Conservation (phyloP, 208 protist genomes). For the Crithidia mellificae region DNA sequence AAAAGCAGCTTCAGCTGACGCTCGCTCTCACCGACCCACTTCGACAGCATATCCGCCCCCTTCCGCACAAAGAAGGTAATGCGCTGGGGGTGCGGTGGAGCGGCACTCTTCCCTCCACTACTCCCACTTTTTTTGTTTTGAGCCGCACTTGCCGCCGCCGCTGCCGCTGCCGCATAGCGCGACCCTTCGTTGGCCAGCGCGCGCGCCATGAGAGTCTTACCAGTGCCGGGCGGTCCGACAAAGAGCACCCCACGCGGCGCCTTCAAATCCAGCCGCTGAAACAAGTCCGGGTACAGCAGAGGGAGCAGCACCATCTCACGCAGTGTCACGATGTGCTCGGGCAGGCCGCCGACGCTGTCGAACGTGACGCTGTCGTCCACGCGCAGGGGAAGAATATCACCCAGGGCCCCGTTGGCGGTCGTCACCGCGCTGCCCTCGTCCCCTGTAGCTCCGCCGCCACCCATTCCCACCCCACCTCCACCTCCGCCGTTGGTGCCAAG, state of each 20-base stretch:
- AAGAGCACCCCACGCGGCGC: conserved; percentile 98
- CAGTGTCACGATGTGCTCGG: conserved; percentile 74
- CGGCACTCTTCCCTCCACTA: too few species aligned
- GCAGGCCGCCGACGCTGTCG: conserved; percentile 78
- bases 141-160: too few species aligned
- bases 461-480: too few species aligned
- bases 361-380: conserved; percentile 69
- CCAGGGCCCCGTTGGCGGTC: conserved; percentile 36
- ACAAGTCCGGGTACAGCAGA: conserved; percentile 71
- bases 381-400: conserved; percentile 67
- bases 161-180: conserved; percentile 50
- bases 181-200: conserved; percentile 99
- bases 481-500: not conserved
- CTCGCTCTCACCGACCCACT: conserved; percentile 99
- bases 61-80: conserved; percentile 98
- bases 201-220: conserved; percentile 99
- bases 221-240: conserved; percentile 99
- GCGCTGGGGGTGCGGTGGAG: conserved; percentile 38
- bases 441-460: too few species aligned
- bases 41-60: conserved; percentile 96
- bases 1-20: conserved; percentile 97
- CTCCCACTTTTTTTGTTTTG: too few species aligned
- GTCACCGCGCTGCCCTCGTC: conserved; percentile 2
- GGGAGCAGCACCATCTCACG: conserved; percentile 86
- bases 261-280: conserved; percentile 52